phyloP scores from a whole-genome alignment of 2,329 filamentous ascomycete species.

The Aspergillus alliaceus region DNA sequence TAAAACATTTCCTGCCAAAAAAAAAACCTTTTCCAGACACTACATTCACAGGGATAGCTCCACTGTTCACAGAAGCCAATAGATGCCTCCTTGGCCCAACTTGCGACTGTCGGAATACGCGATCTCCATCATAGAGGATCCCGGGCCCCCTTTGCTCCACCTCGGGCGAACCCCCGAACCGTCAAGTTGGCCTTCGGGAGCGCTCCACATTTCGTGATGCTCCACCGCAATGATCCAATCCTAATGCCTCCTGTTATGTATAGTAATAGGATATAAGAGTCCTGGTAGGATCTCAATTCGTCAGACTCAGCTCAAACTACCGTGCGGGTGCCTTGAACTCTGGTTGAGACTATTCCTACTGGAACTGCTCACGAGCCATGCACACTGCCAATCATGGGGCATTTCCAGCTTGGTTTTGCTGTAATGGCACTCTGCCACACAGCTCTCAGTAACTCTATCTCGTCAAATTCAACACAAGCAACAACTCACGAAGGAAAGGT shows the following conservation, averaged over 20 bases:
- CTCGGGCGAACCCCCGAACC: neutral
- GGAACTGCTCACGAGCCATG: neutral
- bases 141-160: neutral
- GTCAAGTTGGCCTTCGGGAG: neutral
- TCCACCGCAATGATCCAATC: neutral
- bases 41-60: no score
- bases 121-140: neutral
- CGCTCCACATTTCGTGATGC: neutral
- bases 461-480: fast-evolving
- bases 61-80: no score
- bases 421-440: neutral
- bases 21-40: no score
- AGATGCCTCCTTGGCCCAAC: fast-evolving
- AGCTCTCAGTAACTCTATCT: neutral
- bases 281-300: neutral
- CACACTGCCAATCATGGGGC: neutral
- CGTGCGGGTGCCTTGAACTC: neutral
- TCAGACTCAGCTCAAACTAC: neutral
- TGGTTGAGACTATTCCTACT: neutral
- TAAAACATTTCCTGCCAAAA: no score
- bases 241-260: neutral
- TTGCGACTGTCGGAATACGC: neutral
- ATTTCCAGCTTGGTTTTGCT: neutral
- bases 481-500: neutral
- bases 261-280: neutral